Conservation (phyloP, 768 basidiomycete species). For the Asterophora parasitica region DNA sequence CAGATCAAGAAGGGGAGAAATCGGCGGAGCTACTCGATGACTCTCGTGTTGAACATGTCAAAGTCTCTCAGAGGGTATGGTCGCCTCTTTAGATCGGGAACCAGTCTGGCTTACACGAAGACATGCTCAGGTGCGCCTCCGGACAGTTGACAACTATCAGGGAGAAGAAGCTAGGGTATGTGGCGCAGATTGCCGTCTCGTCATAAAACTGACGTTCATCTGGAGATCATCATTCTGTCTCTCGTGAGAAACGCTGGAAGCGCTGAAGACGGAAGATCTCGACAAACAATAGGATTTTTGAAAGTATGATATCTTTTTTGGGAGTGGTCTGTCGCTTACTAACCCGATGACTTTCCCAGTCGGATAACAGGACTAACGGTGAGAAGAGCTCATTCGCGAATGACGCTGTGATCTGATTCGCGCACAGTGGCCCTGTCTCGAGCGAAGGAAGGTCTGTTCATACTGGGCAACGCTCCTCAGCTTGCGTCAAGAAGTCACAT, state of each 20-base stretch:
- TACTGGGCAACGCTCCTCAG: slow-evolving; percentile 63
- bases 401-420: not conserved
- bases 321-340: not conserved
- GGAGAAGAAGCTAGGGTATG: slow-evolving; percentile 62
- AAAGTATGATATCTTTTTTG: slow-evolving; percentile 41
- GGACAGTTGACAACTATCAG: slow-evolving; percentile 78
- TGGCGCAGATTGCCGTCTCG: not conserved
- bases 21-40: slow-evolving; percentile 18
- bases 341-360: slow-evolving; percentile 26
- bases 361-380: slow-evolving; percentile 53
- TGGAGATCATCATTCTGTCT: slow-evolving; percentile 64
- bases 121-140: slow-evolving; percentile 49
- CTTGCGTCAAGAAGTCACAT: slow-evolving; percentile 46
- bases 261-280: slow-evolving; percentile 30
- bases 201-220: not conserved
- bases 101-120: not conserved
- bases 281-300: slow-evolving; percentile 60
- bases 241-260: slow-evolving; percentile 66
- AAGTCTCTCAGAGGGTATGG: slow-evolving; percentile 49
- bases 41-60: slow-evolving; percentile 37
- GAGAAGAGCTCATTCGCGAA: not conserved
- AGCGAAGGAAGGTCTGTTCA: slow-evolving; percentile 68
- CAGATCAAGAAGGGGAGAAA: slow-evolving; percentile 43
- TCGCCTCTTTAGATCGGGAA: not conserved
- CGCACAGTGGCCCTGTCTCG: slow-evolving; percentile 62